These are phyloP conservation scores for Lactarius hengduanensis DNA, from an alignment of 768 basidiomycete genomes.

Conservation along the genomic window DNA sequence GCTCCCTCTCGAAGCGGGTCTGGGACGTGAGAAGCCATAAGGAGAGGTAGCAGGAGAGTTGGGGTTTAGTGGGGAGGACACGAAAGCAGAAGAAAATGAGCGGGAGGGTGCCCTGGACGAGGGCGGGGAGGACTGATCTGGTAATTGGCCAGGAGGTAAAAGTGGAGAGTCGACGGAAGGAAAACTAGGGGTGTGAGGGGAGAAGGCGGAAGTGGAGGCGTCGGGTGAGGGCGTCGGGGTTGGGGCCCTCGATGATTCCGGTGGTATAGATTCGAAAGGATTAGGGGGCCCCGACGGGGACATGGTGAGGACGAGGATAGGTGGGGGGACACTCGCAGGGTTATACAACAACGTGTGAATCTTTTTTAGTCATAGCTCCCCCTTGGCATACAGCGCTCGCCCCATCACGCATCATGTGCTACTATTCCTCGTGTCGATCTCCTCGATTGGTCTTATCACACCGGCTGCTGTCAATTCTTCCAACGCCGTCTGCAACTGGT, in stretches of 20 bases:
- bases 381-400: background rate
- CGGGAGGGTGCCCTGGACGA: conserved; percentile 31
- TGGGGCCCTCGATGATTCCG: conserved; percentile 13
- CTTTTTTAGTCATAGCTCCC: too few relatives aligned
- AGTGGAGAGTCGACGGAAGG: conserved; percentile 13
- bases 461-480: conserved; percentile 31
- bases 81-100: conserved; percentile 38
- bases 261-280: conserved; percentile 20
- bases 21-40: conserved; percentile 37
- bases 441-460: background rate
- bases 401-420: background rate
- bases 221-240: conserved; percentile 18
- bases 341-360: background rate
- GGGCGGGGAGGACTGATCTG: background rate
- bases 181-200: conserved; percentile 13
- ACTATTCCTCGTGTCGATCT: background rate
- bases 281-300: conserved; percentile 17
- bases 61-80: conserved; percentile 56
- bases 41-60: conserved; percentile 32
- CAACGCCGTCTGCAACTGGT: conserved; percentile 51
- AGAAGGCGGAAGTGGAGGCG: conserved; percentile 2
- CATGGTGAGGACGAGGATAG: conserved; percentile 8
- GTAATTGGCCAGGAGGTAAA: background rate
- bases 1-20: conserved; percentile 42
- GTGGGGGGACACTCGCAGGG: background rate